Evolutionary conservation across 768 basidiomycete species (phyloP), one percentile per base, ranked within the genome.

Genomic region (Leucocoprinus leucothites): DNA sequence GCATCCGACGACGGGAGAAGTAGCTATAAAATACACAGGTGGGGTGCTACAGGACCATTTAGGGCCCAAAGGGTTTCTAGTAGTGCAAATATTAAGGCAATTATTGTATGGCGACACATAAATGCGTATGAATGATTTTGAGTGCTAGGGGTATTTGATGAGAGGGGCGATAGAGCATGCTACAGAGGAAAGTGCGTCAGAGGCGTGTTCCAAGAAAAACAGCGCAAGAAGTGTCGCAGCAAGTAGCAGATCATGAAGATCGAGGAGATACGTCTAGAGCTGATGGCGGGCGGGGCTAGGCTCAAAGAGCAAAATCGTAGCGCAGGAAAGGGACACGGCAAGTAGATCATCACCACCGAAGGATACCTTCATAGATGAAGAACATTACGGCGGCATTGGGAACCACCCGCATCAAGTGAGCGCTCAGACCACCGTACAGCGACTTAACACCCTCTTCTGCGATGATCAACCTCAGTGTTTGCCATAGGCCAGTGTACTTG

Each of bases 311-410:
- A 35, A n/a, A n/a, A n/a, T n/a, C n/a, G 11, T 31, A 31, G 31
- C 22, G 36, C 16, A 35, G 3, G 3, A 25, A 9, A 22, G 21
- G 5, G 43, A n/a, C 7, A 5, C 13, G 26, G 35, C 7, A 38
- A 36, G 4, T 34, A 9, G 48, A 40, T 36, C 13, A 41, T 55
- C 74, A 74, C 85, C 84, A 91, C 38, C 85, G 77, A 26, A 95
- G 73, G 26, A 86, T 75, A 22, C 87, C 84, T 69, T 98, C 95
- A 65, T 98, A 98, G 65, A 97, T 94, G 58, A 85, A 86, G 73
- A 88, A 99, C 96, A 98, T 98, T 60, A 95, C 91, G 0, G 89
- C 90, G 0, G 96, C 96, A 62, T 99, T 99, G 6, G 96, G 96
- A 3, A 99, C 91, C 55, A 98, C 94, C 48, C 97, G 87, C 82